A percentile compares a stretch with the other conserved stretches of the same genome.
These are phyloP conservation scores for Betula pendula DNA, from an alignment of 306 rosid genomes.

Conservation along the genomic window DNA sequence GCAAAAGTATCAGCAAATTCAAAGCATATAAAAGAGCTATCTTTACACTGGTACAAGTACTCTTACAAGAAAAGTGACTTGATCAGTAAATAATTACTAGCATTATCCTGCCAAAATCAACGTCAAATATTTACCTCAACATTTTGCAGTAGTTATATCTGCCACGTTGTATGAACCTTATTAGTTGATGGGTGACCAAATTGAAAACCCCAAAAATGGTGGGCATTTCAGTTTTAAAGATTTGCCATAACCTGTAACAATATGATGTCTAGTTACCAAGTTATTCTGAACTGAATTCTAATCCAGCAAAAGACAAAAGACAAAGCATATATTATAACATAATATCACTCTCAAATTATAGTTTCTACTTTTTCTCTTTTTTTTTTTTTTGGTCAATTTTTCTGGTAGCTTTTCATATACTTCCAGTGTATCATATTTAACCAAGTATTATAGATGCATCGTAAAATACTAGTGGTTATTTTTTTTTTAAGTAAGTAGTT, in stretches of 20 bases:
- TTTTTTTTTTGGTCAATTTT: no score
- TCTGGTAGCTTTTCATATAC: background rate
- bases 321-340: background rate
- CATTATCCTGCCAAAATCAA: slow-evolving; percentile 33
- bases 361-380: no score
- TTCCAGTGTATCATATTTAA: background rate
- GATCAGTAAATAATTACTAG: slow-evolving; percentile 32
- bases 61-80: slow-evolving; percentile 37
- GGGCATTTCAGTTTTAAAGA: slow-evolving; percentile 30
- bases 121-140: slow-evolving; percentile 69
- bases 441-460: background rate
- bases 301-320: slow-evolving; percentile 19
- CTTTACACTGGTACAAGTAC: slow-evolving; percentile 39
- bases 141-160: slow-evolving; percentile 41
- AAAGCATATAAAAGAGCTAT: slow-evolving; percentile 34
- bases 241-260: slow-evolving; percentile 60
- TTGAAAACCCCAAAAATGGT: slow-evolving; percentile 39
- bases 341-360: background rate
- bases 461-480: background rate
- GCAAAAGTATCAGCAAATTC: slow-evolving; percentile 13
- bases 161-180: slow-evolving; percentile 37
- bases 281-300: slow-evolving; percentile 30
- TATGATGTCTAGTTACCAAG: slow-evolving; percentile 20
- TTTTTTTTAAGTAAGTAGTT: no score
- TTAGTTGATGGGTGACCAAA: slow-evolving; percentile 44